Evolutionary conservation across 2,329 filamentous ascomycete species (phyloP).

Genomic region (Alternaria arbusti): DNA sequence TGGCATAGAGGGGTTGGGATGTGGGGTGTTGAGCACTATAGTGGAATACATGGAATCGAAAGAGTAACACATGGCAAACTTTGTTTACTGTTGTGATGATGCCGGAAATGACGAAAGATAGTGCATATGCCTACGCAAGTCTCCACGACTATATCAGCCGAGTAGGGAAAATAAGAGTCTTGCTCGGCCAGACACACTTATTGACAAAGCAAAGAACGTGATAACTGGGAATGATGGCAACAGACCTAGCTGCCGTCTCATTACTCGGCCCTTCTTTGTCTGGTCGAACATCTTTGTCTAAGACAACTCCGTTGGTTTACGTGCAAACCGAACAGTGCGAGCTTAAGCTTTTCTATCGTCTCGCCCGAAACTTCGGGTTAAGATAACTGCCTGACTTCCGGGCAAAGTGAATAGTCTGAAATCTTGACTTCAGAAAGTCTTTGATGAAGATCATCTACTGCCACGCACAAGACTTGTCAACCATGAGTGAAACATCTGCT

Average conservation of each 20-base stretch:
- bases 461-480: no score
- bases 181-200: background rate
- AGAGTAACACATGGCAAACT: background rate
- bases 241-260: background rate
- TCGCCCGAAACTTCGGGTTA: background rate
- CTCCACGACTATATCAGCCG: background rate
- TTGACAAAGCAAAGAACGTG: background rate
- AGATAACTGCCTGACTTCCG: no score
- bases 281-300: background rate
- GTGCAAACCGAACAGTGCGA: no score
- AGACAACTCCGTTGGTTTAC: background rate
- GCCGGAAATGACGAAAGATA: background rate
- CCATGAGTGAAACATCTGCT: background rate
- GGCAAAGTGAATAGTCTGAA: background rate
- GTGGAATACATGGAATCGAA: background rate
- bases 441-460: no score
- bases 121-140: background rate
- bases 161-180: background rate
- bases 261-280: background rate
- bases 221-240: no score
- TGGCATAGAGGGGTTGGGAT: constrained; percentile 13
- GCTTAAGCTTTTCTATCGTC: no score
- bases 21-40: background rate
- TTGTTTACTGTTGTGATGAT: background rate
- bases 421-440: background rate